Evolutionary conservation across 179 eudicot genomes (phyloP).

Genomic region (Vitellaria paradoxa): DNA sequence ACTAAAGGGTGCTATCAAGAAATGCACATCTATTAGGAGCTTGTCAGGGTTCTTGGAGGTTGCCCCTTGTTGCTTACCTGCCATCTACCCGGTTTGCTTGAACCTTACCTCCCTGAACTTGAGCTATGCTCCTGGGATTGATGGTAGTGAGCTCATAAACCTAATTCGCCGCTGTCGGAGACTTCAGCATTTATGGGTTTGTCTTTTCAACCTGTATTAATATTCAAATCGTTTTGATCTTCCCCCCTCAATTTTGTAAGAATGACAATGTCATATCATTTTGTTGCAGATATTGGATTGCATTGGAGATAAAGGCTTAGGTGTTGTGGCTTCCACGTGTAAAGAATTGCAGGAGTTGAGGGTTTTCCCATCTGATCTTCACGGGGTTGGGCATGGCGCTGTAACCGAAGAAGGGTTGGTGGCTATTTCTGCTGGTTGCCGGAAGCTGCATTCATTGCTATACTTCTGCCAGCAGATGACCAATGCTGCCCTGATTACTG

Average conservation of each 20-base stretch:
- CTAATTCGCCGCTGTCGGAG: conserved; percentile 59
- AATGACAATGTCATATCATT: neutral
- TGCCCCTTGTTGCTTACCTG: conserved; percentile 48
- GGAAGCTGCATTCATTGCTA: conserved; percentile 65
- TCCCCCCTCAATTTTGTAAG: neutral
- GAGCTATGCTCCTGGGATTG: conserved; percentile 75
- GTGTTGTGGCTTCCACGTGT: conserved; percentile 63
- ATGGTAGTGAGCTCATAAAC: conserved; percentile 50
- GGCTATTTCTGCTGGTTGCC: conserved; percentile 79
- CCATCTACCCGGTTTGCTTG: conserved; percentile 56
- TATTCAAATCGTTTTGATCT: neutral
- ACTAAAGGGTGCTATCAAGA: conserved; percentile 36
- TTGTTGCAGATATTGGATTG: conserved; percentile 65
- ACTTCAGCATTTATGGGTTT: conserved; percentile 68
- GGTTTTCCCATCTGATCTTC: conserved; percentile 74
- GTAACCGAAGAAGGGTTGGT: conserved; percentile 88
- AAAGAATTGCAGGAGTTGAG: conserved; percentile 78
- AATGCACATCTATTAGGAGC: conserved; percentile 60
- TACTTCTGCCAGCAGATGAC: conserved; percentile 94
- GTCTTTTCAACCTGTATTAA: conserved; percentile 10
- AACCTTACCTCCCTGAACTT: conserved; percentile 65
- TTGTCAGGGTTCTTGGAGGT: conserved; percentile 74
- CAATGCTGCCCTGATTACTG: conserved; percentile 69
- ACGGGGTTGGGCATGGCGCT: conserved; percentile 41
- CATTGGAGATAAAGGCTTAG: conserved; percentile 76